Conservation (phyloP, 768 basidiomycete species). For the Paxillus ammoniavirescens region DNA sequence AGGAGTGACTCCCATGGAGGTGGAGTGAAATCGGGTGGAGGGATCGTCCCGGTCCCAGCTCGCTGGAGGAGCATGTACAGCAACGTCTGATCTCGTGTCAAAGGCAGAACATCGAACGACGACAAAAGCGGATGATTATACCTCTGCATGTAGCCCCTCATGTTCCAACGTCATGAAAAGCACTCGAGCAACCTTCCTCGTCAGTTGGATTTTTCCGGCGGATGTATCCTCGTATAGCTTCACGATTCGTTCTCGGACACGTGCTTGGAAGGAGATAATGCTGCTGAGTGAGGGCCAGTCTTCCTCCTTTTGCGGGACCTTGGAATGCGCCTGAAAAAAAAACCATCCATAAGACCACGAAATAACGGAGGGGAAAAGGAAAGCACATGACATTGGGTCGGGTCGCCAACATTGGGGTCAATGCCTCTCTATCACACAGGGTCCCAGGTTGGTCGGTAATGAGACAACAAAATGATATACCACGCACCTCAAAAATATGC, state of each 20-base stretch:
- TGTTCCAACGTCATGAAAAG: constrained; percentile 92
- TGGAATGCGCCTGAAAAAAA: constrained; percentile 70
- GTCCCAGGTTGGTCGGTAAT: constrained; percentile 4
- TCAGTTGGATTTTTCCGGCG: constrained; percentile 47
- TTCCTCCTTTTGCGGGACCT: constrained; percentile 74
- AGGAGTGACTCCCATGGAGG: constrained; percentile 71
- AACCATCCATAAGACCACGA: background rate
- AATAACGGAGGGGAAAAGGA: background rate
- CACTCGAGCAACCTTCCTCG: constrained; percentile 70
- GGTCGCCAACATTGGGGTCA: constrained; percentile 92
- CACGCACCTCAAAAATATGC: constrained; percentile 72
- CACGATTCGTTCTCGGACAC: constrained; percentile 71
- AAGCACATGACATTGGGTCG: constrained; percentile 79
- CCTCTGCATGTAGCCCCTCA: constrained; percentile 85
- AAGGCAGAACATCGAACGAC: background rate
- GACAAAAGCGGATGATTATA: constrained; percentile 18
- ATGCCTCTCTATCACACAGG: constrained; percentile 73
- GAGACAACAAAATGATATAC: background rate
- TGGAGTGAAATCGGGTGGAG: constrained; percentile 69
- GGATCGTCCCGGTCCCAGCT: constrained; percentile 72
- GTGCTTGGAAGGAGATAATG: constrained; percentile 76
- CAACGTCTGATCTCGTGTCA: constrained; percentile 53
- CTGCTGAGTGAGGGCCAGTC: constrained; percentile 81
- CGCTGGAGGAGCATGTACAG: constrained; percentile 93
- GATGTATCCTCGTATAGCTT: constrained; percentile 72